Conservation (phyloP, 2,329 filamentous ascomycete genomes). For the Alternaria sp. region DNA sequence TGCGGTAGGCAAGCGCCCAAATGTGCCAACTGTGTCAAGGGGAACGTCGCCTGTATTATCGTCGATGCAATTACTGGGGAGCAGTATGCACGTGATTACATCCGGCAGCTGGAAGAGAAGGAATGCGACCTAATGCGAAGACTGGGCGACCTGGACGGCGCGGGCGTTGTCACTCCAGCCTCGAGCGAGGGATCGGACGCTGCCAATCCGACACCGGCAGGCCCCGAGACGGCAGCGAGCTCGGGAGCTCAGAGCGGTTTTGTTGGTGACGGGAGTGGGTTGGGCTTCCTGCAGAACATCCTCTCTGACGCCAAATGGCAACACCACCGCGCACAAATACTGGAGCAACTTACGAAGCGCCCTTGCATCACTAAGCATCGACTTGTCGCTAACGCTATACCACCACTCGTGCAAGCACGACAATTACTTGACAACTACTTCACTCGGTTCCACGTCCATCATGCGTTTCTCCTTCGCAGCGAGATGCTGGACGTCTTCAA, state of each 20-base stretch:
- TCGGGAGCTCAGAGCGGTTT: conserved; percentile 19
- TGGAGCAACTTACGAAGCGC: conserved; percentile 24
- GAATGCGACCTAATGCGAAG: conserved; percentile 14
- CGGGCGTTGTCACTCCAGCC: background rate
- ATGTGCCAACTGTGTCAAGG: conserved; percentile 25
- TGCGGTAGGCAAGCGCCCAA: conserved; percentile 27
- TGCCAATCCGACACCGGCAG: background rate
- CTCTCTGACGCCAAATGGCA: conserved; percentile 27
- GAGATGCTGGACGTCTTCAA: background rate
- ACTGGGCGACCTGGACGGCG: background rate
- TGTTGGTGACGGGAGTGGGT: conserved; percentile 29
- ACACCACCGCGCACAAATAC: conserved; percentile 21
- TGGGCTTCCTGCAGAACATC: conserved; percentile 28
- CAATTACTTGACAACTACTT: background rate
- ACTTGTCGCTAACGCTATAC: conserved; percentile 6
- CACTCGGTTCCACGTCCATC: background rate
- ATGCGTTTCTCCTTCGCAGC: background rate
- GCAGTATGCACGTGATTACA: conserved; percentile 27
- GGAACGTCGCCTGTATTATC: conserved; percentile 26
- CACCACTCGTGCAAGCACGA: background rate
- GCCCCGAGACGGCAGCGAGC: conserved; percentile 11
- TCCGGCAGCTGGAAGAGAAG: conserved; percentile 23
- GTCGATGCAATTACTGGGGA: conserved; percentile 22
- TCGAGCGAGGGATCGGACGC: background rate
- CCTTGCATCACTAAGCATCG: conserved; percentile 17